A percentile compares a stretch with the other conserved stretches of the same genome.
phyloP scores from a whole-genome alignment of 805 yeast species.

The Myxozyma melibiosi region DNA sequence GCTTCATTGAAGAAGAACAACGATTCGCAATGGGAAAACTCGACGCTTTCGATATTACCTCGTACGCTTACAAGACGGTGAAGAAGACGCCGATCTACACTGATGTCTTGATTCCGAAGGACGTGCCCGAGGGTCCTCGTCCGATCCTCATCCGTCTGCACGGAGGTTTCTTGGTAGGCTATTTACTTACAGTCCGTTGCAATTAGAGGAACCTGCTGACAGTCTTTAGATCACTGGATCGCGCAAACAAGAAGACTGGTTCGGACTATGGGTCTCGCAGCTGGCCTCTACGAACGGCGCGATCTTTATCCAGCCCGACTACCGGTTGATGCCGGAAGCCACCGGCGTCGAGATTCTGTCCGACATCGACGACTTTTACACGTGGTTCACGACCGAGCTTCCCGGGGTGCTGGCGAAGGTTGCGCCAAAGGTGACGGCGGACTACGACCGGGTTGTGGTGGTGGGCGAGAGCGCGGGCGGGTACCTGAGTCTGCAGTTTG shows the following conservation, averaged over 20 bases:
- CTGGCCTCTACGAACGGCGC: slow-evolving; percentile 12
- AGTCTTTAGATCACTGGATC: slow-evolving; percentile 16
- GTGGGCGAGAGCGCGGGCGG: slow-evolving; percentile 25
- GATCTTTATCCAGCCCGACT: slow-evolving; percentile 20
- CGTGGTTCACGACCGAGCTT: slow-evolving; percentile 15
- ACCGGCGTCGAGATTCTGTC: slow-evolving; percentile 16
- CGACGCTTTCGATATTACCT: slow-evolving; percentile 14
- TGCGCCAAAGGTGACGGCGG: slow-evolving; percentile 12
- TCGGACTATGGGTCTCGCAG: slow-evolving; percentile 15
- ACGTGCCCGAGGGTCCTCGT: slow-evolving; percentile 10
- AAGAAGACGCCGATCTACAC: background rate
- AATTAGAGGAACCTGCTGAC: background rate
- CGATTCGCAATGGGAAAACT: background rate
- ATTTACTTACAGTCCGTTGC: background rate
- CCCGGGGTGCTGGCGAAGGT: slow-evolving; percentile 5
- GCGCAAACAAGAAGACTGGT: slow-evolving; percentile 9
- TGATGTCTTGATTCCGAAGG: slow-evolving; percentile 17
- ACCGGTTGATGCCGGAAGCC: slow-evolving; percentile 20
- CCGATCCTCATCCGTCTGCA: slow-evolving; percentile 20
- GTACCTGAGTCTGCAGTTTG: slow-evolving; percentile 18
- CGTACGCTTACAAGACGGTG: slow-evolving; percentile 11
- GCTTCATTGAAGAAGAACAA: too few relatives aligned
- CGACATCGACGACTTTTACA: slow-evolving; percentile 18
- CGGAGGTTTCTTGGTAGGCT: slow-evolving; percentile 22
- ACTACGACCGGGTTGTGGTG: slow-evolving; percentile 10